phyloP scores from a whole-genome alignment of 352 stramenopile species.

The Pythium apleroticum region DNA sequence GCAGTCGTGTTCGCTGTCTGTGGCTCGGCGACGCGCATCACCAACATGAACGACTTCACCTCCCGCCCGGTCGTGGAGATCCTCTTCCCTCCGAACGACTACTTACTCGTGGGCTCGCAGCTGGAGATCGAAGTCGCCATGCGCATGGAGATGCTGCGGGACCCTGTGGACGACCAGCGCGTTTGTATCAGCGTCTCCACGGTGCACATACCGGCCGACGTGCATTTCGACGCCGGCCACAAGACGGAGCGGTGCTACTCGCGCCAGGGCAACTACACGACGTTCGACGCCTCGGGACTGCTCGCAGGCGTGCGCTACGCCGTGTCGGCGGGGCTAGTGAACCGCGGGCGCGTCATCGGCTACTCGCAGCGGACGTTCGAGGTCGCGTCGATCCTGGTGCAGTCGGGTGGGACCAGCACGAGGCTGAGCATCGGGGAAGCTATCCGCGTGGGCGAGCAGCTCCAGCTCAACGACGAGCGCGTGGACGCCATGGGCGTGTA shows the following conservation, averaged over 20 bases:
- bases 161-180: conserved; percentile 26
- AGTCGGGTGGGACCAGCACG: conserved; percentile 11
- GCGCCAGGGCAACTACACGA: conserved; percentile 44
- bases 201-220: conserved; percentile 41
- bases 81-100: conserved; percentile 48
- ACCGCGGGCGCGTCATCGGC: conserved; percentile 45
- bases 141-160: conserved; percentile 36
- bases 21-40: background rate
- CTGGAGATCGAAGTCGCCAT: conserved; percentile 58
- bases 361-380: conserved; percentile 67
- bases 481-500: conserved; percentile 46
- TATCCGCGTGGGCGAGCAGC: conserved; percentile 37
- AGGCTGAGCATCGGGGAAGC: conserved; percentile 48
- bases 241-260: conserved; percentile 62
- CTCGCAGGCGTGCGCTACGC: conserved; percentile 54
- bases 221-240: conserved; percentile 31
- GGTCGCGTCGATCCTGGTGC: conserved; percentile 45
- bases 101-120: conserved; percentile 42
- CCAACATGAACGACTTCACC: conserved; percentile 2
- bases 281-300: conserved; percentile 58
- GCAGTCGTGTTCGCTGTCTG: background rate
- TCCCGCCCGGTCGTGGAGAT: conserved; percentile 44
- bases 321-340: conserved; percentile 54
- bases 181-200: conserved; percentile 65
- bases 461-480: conserved; percentile 38